These are phyloP conservation scores for Rhamnella rubrinervis DNA, from an alignment of 331 rosid species.

Conservation along the genomic window DNA sequence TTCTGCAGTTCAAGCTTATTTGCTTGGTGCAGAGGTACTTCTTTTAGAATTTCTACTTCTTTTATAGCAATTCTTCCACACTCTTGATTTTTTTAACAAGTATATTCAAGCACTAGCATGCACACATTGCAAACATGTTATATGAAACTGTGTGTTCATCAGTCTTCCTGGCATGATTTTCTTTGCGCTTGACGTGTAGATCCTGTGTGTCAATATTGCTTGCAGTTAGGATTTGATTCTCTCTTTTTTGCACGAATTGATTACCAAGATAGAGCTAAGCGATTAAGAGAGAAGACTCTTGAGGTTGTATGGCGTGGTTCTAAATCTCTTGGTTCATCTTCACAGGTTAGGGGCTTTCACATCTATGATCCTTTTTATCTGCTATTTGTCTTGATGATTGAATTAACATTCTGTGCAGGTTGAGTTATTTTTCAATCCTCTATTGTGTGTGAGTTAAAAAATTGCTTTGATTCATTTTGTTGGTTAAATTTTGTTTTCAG, in stretches of 20 bases:
- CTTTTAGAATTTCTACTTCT: not conserved
- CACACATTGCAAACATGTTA: not conserved
- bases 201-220: conserved; percentile 9
- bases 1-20: conserved; percentile 85
- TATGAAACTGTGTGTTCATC: not conserved
- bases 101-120: not conserved
- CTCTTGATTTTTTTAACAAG: not conserved
- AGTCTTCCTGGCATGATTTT: too few relatives aligned
- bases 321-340: conserved; percentile 69
- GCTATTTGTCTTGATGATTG: not conserved
- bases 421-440: not conserved
- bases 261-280: conserved; percentile 82
- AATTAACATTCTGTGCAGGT: not conserved
- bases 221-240: conserved; percentile 89
- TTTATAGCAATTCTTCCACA: not conserved
- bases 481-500: conserved; percentile 42
- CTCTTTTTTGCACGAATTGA: conserved; percentile 86
- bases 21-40: conserved; percentile 76
- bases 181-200: conserved; percentile 2
- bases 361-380: conserved; percentile 1
- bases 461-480: not conserved
- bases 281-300: conserved; percentile 67
- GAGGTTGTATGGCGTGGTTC: conserved; percentile 92
- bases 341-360: conserved; percentile 52
- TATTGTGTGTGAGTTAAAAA: not conserved